Conservation (phyloP, 2,329 filamentous ascomycete species). For the Simplicillium sp. region DNA sequence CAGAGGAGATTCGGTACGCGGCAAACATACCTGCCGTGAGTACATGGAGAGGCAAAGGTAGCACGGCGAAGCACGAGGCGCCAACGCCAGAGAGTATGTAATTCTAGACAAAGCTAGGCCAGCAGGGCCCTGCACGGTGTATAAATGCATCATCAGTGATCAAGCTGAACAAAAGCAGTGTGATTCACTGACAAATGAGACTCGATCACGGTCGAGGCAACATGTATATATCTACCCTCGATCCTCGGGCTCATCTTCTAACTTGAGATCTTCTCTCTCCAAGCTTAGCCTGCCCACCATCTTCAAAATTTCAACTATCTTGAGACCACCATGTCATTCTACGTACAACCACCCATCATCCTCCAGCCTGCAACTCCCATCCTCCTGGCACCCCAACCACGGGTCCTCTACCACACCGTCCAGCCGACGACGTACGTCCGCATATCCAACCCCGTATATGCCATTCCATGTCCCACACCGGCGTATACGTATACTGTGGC, state of each 20-base stretch:
- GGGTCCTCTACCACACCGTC: constrained; percentile 9
- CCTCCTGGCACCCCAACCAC: background rate
- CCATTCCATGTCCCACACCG: too few relatives aligned
- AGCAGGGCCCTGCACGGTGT: too few relatives aligned
- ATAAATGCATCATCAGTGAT: too few relatives aligned
- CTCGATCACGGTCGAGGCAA: too few relatives aligned
- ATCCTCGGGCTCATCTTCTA: too few relatives aligned
- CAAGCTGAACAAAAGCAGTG: too few relatives aligned
- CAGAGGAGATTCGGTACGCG: constrained; percentile 77
- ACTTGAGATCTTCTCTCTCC: too few relatives aligned
- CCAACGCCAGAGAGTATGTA: constrained; percentile 30
- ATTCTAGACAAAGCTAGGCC: background rate
- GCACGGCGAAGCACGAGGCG: constrained; percentile 78
- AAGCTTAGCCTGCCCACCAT: too few relatives aligned
- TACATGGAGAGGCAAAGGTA: constrained; percentile 92
- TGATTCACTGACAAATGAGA: too few relatives aligned
- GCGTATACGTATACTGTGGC: too few relatives aligned
- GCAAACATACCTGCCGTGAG: constrained; percentile 93
- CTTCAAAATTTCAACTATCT: too few relatives aligned
- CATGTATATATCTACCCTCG: too few relatives aligned
- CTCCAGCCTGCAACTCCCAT: background rate
- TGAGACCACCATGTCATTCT: constrained; percentile 14
- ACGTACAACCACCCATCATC: constrained; percentile 17
- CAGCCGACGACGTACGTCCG: background rate
- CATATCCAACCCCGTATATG: background rate